Evolutionary conservation across 352 stramenopile species (phyloP), one percentile per base, ranked within the genome.

Genomic region (Globisporangium carolinianum): DNA sequence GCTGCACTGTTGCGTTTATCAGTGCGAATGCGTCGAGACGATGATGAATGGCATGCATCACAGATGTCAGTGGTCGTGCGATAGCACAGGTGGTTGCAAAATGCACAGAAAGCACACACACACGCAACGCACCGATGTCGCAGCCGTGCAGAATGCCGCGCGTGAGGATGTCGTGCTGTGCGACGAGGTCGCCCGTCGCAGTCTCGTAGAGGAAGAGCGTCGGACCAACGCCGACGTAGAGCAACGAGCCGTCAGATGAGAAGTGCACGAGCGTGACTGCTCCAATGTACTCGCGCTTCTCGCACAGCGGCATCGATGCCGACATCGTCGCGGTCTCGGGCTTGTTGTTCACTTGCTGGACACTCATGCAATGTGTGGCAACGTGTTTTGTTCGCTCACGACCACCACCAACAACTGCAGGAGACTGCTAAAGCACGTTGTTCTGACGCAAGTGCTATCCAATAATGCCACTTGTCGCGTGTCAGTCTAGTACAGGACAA

Each of bases 231-330:
- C 80, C 83, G 5, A 87, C 83, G 58, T 87, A 92, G 4, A 95
- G 67, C 37, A 94, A 38, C 48, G 73, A 81, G 3, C 83, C 84
- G 64, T 88, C 67, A 3, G 53, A 47, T 1, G 83, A 91, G 68
- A 94, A 95, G 39, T 72, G 69, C 49, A 92, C 62, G 51, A 91
- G 68, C 62, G 86, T 94, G 54, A 95, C 86, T n/a, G 86, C 80
- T 55, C 86, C 84, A 15, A 93, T 55, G 66, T 85, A 93, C 61
- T 89, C 79, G 57, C 77, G 70, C 66, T 93, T 95, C 5, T 60
- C 59, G 59, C 63, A 78, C 17, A 41, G n/a, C 18, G 58, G 43
- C 17, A 39, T 36, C 51, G 49, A 39, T 32, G 47, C n/a, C 54
- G n/a, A 15, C n/a, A 7, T 17, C 12, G 6, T 5, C 11, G 42